These are phyloP conservation scores for Pestalotiopsis fici DNA, from an alignment of 2,329 filamentous ascomycete species.

Conservation along the genomic window DNA sequence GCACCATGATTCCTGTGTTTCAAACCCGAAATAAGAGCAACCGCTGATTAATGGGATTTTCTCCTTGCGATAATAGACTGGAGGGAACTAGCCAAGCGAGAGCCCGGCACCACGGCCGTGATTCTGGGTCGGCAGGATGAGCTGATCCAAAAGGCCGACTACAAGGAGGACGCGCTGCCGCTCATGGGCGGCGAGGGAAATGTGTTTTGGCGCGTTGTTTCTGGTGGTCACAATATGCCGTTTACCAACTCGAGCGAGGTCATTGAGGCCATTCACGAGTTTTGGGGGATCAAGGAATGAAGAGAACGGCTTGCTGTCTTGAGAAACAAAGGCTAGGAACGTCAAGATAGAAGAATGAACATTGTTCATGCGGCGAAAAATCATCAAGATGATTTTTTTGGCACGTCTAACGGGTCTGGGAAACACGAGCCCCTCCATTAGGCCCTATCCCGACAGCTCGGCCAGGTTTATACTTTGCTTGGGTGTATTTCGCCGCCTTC, in stretches of 20 bases:
- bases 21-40: no score
- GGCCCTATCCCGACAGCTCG: no score
- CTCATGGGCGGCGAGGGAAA: slow-evolving; percentile 50
- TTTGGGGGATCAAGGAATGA: slow-evolving; percentile 38
- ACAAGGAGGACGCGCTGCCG: slow-evolving; percentile 49
- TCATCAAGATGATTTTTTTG: no score
- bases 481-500: no score
- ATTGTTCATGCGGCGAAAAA: no score
- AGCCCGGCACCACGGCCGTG: slow-evolving; percentile 47
- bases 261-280: slow-evolving; percentile 45
- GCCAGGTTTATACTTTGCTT: no score
- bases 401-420: no score
- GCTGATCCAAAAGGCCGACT: slow-evolving; percentile 53
- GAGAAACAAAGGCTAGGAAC: no score
- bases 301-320: neutral
- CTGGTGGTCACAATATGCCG: slow-evolving; percentile 62
- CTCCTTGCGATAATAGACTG: slow-evolving; percentile 37
- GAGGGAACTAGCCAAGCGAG: slow-evolving; percentile 43
- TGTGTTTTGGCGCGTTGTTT: slow-evolving; percentile 52
- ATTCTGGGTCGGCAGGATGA: slow-evolving; percentile 53
- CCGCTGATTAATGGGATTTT: neutral
- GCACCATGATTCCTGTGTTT: no score
- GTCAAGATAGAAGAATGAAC: no score
- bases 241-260: slow-evolving; percentile 54
- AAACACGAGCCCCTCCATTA: no score